Conservation (phyloP, 192 early-diverging fungal genomes). For the Umbelopsis sp. region DNA sequence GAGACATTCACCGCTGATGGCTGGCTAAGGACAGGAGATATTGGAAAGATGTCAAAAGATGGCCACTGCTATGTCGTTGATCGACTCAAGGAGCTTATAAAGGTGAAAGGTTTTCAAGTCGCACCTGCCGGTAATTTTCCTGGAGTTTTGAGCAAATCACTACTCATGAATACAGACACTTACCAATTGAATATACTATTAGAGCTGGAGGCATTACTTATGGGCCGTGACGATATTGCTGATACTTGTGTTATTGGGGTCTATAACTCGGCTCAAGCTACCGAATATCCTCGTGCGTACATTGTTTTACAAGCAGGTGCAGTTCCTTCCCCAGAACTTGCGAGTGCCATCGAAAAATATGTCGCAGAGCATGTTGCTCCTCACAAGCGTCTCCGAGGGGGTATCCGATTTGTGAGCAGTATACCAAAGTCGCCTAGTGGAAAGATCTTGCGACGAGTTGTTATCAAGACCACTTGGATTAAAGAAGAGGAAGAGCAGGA, state of each 20-base stretch:
- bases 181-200: not conserved
- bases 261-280: conserved; percentile 47
- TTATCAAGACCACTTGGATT: conserved; percentile 28
- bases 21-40: conserved; percentile 60
- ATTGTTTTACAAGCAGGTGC: conserved; percentile 62
- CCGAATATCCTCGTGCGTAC: conserved; percentile 81
- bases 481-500: conserved; percentile 17
- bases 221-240: conserved; percentile 54
- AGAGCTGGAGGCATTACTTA: conserved; percentile 66
- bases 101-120: conserved; percentile 78
- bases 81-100: conserved; percentile 80
- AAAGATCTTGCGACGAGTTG: conserved; percentile 82
- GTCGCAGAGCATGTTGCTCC: conserved; percentile 61
- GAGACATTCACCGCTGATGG: conserved; percentile 42
- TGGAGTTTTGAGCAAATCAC: not conserved
- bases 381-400: conserved; percentile 81
- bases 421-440: conserved; percentile 84
- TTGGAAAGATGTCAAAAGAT: conserved; percentile 54
- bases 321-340: conserved; percentile 35
- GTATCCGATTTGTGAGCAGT: conserved; percentile 66
- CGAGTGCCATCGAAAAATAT: conserved; percentile 54
- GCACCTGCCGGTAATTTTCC: conserved; percentile 57
- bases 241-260: conserved; percentile 47
- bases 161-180: not conserved
- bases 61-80: conserved; percentile 71